Percentiles rank a stretch among this genome's conserved stretches.
phyloP scores from a whole-genome alignment of 208 protist species.

The Leishmania mexicana region DNA sequence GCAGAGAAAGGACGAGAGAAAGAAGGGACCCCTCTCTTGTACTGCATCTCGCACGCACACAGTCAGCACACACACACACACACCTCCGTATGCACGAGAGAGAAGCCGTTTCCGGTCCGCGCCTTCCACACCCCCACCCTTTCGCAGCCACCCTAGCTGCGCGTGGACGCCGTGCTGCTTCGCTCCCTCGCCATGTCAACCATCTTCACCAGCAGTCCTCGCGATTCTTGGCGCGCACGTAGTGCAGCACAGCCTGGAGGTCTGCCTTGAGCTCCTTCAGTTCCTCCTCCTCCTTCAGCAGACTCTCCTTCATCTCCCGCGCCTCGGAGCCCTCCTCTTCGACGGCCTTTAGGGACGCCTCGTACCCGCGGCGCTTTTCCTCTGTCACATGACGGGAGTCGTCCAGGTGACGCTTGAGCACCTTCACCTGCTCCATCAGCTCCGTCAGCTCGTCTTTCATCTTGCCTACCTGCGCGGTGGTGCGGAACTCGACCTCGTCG shows the following conservation, averaged over 20 bases:
- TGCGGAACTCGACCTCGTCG: constrained; percentile 48
- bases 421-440: constrained; percentile 69
- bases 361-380: constrained; percentile 40
- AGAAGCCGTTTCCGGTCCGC: neutral
- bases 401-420: constrained; percentile 67
- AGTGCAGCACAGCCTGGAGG: constrained; percentile 79
- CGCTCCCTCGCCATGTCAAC: neutral
- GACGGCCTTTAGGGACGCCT: constrained; percentile 51
- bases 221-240: constrained; percentile 72
- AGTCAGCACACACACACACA: neutral
- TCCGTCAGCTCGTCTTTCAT: constrained; percentile 62
- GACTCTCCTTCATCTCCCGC: constrained; percentile 55
- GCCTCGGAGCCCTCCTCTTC: constrained; percentile 61
- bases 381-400: constrained; percentile 46
- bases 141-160: neutral
- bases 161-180: neutral
- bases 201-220: constrained; percentile 46
- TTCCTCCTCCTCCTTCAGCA: constrained; percentile 67
- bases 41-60: neutral
- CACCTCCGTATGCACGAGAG: neutral
- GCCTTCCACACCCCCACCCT: neutral
- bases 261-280: constrained; percentile 75
- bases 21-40: neutral
- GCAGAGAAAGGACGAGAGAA: neutral
- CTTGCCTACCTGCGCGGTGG: constrained; percentile 43